Evolutionary conservation across 495 filamentous ascomycete species (phyloP), one percentile per base, ranked within the genome.

Genomic region (Podospora sp.): DNA sequence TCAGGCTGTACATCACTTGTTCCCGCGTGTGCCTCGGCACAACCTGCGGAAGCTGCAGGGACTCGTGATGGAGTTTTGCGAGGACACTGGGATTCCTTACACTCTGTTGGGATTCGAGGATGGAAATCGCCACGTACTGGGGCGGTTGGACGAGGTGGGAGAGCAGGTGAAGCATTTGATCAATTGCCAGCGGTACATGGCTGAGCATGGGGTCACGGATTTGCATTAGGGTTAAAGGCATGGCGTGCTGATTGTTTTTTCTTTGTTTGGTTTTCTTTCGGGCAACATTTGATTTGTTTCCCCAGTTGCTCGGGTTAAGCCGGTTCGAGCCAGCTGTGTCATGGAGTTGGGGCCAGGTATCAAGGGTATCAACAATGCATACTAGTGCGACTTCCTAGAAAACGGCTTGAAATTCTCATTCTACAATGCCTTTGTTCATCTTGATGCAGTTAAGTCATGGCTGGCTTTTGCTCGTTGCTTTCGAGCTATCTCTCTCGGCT

Each of bases 1-100:
- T 73, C 82, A 84, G 69, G 81, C 78, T 1, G 78, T 82, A 14
- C 82, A 84, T 62, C 82, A 84, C 53, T 71, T 84, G 12, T 84
- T 84, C 59, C 81, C 81, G 5, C 66, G 82, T 0, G 75, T 82
- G 36, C 81, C 82, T 0, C 65, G 82, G 40, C 82, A 85, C 60
- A 85, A 84, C 62, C 70, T 84, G 49, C 71, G 82, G 1, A 64
- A 68, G 25, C 69, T 76, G 56, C 82, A 85, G 72, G 52, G 20
- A 35, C 66, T 83, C 59, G 80, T 84, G 4, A 72, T 69, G 49
- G 75, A 79, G 59, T 83, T 83, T 55, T 83, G 80, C 71, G 56
- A 72, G 26, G 79, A 82, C 24, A 80, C 76, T 0, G 71, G 73
- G n/a, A 79, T 83, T 50, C 72, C 76, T 65, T 83, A 84, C 62